phyloP scores from a whole-genome alignment of 1,284 basidiomycete species.

The Phlebopus sp. region DNA sequence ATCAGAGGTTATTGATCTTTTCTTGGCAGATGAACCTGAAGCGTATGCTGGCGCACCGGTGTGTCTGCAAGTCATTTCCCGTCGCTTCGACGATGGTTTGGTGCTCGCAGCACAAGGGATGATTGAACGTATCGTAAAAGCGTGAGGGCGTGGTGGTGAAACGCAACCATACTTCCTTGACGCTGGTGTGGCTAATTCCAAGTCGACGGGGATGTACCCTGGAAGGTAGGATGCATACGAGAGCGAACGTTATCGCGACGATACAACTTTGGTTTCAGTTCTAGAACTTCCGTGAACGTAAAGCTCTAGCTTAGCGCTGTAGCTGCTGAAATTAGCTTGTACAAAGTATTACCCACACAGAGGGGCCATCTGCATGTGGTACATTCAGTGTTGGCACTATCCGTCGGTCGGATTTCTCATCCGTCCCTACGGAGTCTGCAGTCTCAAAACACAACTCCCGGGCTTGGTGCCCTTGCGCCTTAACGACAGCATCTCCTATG shows the following conservation, averaged over 20 bases:
- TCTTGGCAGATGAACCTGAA: slow-evolving; percentile 19
- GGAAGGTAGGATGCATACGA: no score
- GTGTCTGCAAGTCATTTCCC: slow-evolving; percentile 19
- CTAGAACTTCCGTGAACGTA: not conserved
- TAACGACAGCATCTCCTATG: slow-evolving; percentile 3
- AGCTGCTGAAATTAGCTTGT: no score
- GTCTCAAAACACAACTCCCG: not conserved
- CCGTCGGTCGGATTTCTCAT: not conserved
- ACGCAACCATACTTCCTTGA: no score
- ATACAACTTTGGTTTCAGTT: no score
- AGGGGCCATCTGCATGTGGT: no score
- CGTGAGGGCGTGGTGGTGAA: not conserved
- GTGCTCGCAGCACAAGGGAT: slow-evolving; percentile 19
- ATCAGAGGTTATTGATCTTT: not conserved
- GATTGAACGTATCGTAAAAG: slow-evolving; percentile 14
- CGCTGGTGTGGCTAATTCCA: no score
- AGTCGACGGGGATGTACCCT: no score
- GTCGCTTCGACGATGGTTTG: slow-evolving; percentile 23
- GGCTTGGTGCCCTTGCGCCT: not conserved
- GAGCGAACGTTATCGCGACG: no score
- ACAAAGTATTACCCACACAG: no score
- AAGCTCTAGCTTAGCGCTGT: no score
- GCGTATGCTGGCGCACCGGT: slow-evolving; percentile 15
- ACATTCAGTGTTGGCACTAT: no score
- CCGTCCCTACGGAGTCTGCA: not conserved